Base-by-base conservation (phyloP, 2,329 filamentous ascomycete genomes). In the Whalleya microplaca region DNA sequence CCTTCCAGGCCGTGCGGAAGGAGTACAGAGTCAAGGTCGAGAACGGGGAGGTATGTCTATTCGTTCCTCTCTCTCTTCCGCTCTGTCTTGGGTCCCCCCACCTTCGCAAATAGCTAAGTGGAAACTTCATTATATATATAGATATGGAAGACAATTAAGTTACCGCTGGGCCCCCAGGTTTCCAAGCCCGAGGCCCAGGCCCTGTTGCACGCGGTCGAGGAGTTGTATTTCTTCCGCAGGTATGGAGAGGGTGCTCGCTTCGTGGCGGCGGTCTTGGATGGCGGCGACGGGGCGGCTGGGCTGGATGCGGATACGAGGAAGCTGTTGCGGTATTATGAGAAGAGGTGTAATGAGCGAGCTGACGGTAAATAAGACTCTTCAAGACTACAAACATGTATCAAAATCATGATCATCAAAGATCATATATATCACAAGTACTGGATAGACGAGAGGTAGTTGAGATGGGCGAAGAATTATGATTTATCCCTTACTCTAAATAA, bases 121-220 rank as follows among this genome's bases (percentile, higher is more conserved):
- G 32, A 12, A n/a, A 41, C n/a, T 23, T 45, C 29, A 16, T 54
- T 45, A 12, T 37, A 8, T 37, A 37, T 37, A 37, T 52, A 84
- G 81, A 75, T 84, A 21, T 72, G 74, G 66, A 71, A 77, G 43
- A 71, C 69, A 0, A 69, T 83, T 37, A 56, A 66, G 5, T 62
- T 83, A 2, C 81, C 81, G 0, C 61, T 81, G 10, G 61, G 61
- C 2, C 59, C 65, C 9, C 58, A 46, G 29, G 66, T 76, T 3
- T 71, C 73, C 29, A 85, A 84, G 64, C 76, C 75, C 42, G 73
- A 78, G 32, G 71, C 75, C 1, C 81, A 84, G 60, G 75, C 80
- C n/a, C 63, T 82, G 9, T 56, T 84, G 19, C 81, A 85, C 64
- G 83, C 82, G 0, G 78, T 82, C 7, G 82, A 85, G 65, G 83